phyloP scores from a whole-genome alignment of 2,329 filamentous ascomycete genomes.

The Fusarium tanahbumbuense region DNA sequence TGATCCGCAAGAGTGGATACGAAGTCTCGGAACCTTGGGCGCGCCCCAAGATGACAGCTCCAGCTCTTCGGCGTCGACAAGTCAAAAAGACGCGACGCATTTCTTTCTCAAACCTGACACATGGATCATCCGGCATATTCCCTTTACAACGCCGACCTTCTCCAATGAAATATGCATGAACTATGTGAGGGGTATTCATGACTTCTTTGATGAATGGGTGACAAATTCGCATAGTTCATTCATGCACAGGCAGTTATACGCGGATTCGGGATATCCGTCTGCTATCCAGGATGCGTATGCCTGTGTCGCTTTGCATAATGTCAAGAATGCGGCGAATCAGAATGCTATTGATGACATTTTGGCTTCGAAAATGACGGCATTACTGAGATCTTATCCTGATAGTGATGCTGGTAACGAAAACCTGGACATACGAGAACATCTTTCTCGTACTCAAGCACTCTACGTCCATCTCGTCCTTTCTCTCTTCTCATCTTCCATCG shows the following conservation, averaged over 20 bases:
- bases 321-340: neutral
- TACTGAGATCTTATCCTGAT: neutral
- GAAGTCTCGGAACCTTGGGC: neutral
- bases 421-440: constrained; percentile 6
- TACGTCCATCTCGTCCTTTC: neutral
- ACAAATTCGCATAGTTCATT: constrained; percentile 5
- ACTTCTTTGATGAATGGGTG: constrained; percentile 11
- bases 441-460: constrained; percentile 1
- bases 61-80: neutral
- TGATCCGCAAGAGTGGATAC: constrained; percentile 6
- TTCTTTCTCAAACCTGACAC: constrained; percentile 5
- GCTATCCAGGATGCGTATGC: constrained; percentile 12
- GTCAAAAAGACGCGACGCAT: neutral
- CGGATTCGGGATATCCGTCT: neutral
- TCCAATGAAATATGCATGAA: constrained; percentile 13
- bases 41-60: neutral
- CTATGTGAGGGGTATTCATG: neutral
- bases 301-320: neutral
- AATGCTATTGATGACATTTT: neutral
- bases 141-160: neutral
- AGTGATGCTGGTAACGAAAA: rapidly evolving
- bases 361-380: neutral
- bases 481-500: neutral
- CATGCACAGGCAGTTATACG: constrained; percentile 17
- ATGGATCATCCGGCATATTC: constrained; percentile 6